phyloP scores from a whole-genome alignment of 2,329 filamentous ascomycete genomes.

The Xylariaceae sp. region DNA sequence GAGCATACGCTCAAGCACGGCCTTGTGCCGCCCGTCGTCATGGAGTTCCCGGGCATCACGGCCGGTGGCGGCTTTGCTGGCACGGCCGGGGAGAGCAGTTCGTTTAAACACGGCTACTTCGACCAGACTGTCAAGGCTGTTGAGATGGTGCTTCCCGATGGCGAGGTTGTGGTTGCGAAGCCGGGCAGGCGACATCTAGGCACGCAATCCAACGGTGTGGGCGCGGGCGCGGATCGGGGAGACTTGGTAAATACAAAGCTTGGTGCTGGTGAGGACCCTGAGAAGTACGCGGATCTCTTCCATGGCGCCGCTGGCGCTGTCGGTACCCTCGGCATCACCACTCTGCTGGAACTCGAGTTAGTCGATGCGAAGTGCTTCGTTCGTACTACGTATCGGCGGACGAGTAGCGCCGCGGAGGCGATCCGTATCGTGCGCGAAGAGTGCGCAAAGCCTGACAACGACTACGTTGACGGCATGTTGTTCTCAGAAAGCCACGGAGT shows the following conservation, averaged over 20 bases:
- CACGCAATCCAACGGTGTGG: background rate
- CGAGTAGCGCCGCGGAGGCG: slow-evolving; percentile 45
- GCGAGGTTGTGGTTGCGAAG: slow-evolving; percentile 55
- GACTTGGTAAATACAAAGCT: slow-evolving; percentile 10
- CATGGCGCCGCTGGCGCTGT: slow-evolving; percentile 62
- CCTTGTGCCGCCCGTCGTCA: slow-evolving; percentile 66
- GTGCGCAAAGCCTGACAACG: slow-evolving; percentile 43
- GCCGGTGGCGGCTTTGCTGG: slow-evolving; percentile 68
- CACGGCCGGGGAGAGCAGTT: slow-evolving; percentile 66
- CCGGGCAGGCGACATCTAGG: slow-evolving; percentile 11
- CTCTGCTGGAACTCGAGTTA: slow-evolving; percentile 61
- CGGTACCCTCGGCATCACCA: slow-evolving; percentile 64
- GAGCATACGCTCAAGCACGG: slow-evolving; percentile 61
- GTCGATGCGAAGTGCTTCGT: slow-evolving; percentile 59
- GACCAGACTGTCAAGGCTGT: slow-evolving; percentile 59
- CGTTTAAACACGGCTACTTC: slow-evolving; percentile 68
- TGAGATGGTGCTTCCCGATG: slow-evolving; percentile 67
- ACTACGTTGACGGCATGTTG: slow-evolving; percentile 72
- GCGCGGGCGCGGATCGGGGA: background rate
- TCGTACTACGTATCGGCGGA: slow-evolving; percentile 57
- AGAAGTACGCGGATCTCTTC: slow-evolving; percentile 53
- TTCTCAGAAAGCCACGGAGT: slow-evolving; percentile 59
- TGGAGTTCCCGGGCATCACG: slow-evolving; percentile 74
- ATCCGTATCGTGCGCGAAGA: slow-evolving; percentile 47
- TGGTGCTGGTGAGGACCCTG: slow-evolving; percentile 14